Base-by-base conservation (phyloP, 495 filamentous ascomycete species). In the Pyronema domesticum region DNA sequence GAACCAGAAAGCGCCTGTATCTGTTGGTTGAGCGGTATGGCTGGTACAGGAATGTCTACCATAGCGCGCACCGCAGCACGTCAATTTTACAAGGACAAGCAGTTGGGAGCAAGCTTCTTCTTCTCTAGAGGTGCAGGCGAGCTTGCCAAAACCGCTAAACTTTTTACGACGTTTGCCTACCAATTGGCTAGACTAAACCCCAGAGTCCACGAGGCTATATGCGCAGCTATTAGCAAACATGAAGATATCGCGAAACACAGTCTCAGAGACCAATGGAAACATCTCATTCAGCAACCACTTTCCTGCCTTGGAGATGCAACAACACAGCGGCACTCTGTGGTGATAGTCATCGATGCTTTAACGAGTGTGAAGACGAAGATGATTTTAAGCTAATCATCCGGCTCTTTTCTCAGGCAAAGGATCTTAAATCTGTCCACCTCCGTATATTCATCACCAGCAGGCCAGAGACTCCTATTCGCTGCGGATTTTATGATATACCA, bases 11-110 rank as follows among this genome's bases (percentile, higher is more conserved):
- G 44, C 1, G 3, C 36, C 49, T 49, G 55, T 48, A 65, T 70
- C 55, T 69, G 69, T 54, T 72, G 68, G 69, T 59, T 72, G n/a
- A 56, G 56, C 19, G 68, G 63, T n/a, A 51, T 57, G 53, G 65
- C 62, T 13, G 62, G 65, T 13, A 62, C 59, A 10, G 66, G 66
- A 17, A 68, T 68, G 53, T 68, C 66, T 11, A 68, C 66, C 13
- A 54, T 68, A 37, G 47, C 63, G 14, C 60, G 61, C 7, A 62
- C 66, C 34, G 39, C 64, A 13, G 58, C 57, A 4, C 2, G 5
- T 11, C 7, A n/a, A n/a, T 30, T 8, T 8, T 6, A 35, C 10
- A 18, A 51, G 37, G 7, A 57, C n/a, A 46, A 50, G 37, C 15
- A 17, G 4, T 53, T 61, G 30, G 59, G 15, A 53, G 58, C 53